phyloP scores from a whole-genome alignment of 345 rosid species.

The Salix exigua region DNA sequence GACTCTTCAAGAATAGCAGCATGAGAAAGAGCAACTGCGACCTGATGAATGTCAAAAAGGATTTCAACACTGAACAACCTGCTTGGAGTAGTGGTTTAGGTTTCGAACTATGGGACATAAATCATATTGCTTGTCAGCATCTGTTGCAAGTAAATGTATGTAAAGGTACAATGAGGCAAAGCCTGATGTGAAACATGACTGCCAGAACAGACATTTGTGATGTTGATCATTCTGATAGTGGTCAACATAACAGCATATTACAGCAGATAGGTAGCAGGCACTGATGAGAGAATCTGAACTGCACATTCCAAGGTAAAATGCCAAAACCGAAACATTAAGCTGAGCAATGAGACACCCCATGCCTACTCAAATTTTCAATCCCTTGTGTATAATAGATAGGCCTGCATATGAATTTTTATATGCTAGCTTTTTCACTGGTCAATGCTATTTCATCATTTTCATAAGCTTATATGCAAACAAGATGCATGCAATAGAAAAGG shows the following conservation, averaged over 20 bases:
- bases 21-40: constrained; percentile 96
- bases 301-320: not conserved
- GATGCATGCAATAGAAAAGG: not conserved
- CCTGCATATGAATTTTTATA: not conserved
- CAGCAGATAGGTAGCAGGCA: not conserved
- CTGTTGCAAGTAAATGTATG: not conserved
- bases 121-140: not conserved
- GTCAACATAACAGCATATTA: not conserved
- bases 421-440: not conserved
- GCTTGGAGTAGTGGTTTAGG: not conserved
- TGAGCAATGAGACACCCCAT: not conserved
- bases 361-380: not conserved
- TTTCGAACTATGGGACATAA: not conserved
- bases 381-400: not conserved
- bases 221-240: not conserved
- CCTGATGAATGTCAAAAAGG: constrained; percentile 40
- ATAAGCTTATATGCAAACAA: not conserved
- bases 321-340: not conserved
- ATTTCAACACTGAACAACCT: constrained; percentile 3
- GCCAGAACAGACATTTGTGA: not conserved
- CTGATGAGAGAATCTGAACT: not conserved
- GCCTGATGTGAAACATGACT: not conserved
- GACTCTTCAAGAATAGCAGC: constrained; percentile 95
- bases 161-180: not conserved
- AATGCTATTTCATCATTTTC: not conserved